These are phyloP conservation scores for Ceratonia siliqua DNA, from an alignment of 306 rosid species.

Conservation along the genomic window DNA sequence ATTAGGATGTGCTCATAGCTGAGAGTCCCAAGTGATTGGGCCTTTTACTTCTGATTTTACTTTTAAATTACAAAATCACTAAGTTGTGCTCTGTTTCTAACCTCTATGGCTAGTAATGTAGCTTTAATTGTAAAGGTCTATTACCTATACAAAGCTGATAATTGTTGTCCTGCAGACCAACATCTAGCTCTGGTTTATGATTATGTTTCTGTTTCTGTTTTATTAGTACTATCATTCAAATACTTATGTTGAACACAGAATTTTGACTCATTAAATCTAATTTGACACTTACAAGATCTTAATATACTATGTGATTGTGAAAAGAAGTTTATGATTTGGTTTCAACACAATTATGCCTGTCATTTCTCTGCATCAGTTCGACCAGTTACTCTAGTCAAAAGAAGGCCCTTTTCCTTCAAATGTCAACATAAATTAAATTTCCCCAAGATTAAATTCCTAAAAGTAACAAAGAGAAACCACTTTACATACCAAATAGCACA, in stretches of 20 bases:
- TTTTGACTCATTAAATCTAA: conserved; percentile 41
- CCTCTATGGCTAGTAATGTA: conserved; percentile 21
- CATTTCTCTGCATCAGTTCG: conserved; percentile 31
- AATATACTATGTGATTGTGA: conserved; percentile 30
- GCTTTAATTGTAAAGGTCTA: conserved; percentile 41
- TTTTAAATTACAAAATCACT: conserved; percentile 27
- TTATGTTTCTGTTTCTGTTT: conserved; percentile 75
- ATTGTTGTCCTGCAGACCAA: conserved; percentile 53
- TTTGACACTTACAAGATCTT: conserved; percentile 37
- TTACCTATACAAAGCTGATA: conserved; percentile 39
- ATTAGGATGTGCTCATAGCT: conserved; percentile 32
- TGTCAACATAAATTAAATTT: not conserved
- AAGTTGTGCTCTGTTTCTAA: conserved; percentile 23
- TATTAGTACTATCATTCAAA: conserved; percentile 48
- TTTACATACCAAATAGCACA: not conserved
- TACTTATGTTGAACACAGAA: conserved; percentile 36
- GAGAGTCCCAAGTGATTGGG: conserved; percentile 30
- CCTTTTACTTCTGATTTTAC: conserved; percentile 29
- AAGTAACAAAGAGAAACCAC: not conserved
- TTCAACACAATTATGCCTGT: conserved; percentile 40
- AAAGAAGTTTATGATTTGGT: conserved; percentile 44
- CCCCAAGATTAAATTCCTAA: not conserved
- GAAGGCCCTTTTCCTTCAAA: conserved; percentile 24
- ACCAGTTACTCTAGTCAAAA: conserved; percentile 42
- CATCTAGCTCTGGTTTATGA: conserved; percentile 52